Conservation (phyloP, 495 filamentous ascomycete genomes). For the Penicillium salamii region DNA sequence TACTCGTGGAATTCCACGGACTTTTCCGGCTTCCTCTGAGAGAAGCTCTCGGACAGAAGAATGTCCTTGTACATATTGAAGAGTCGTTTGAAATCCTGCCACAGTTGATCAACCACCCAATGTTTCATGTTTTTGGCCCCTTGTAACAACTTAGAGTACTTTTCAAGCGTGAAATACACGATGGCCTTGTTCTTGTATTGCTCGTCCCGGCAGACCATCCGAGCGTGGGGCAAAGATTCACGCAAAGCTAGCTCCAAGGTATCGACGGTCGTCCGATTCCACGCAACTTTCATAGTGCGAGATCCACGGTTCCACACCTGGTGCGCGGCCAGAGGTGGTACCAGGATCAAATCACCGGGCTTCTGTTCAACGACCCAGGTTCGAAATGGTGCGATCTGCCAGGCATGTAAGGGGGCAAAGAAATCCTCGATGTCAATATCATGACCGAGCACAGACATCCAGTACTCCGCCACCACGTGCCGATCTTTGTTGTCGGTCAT, state of each 20-base stretch:
- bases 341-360: conserved; percentile 90
- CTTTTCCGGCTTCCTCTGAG: conserved; percentile 52
- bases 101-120: conserved; percentile 61
- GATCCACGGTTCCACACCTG: conserved; percentile 98
- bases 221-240: conserved; percentile 82
- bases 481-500: conserved; percentile 95
- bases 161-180: conserved; percentile 75
- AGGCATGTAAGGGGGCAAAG: conserved; percentile 90
- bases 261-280: conserved; percentile 95
- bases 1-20: conserved; percentile 69
- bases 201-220: conserved; percentile 95
- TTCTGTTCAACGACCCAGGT: conserved; percentile 91
- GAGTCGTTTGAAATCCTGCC: conserved; percentile 73
- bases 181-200: conserved; percentile 99
- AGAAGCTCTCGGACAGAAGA: conserved; percentile 81
- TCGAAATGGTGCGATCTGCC: conserved; percentile 87
- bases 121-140: conserved; percentile 38
- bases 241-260: conserved; percentile 80
- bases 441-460: conserved; percentile 84
- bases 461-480: conserved; percentile 84
- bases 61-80: conserved; percentile 75
- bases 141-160: conserved; percentile 67
- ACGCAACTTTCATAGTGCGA: conserved; percentile 92
- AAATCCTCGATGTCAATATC: conserved; percentile 95
- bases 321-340: conserved; percentile 94